These are phyloP conservation scores for Boletus subcaerulescens DNA, from an alignment of 768 basidiomycete genomes.

Conservation along the genomic window DNA sequence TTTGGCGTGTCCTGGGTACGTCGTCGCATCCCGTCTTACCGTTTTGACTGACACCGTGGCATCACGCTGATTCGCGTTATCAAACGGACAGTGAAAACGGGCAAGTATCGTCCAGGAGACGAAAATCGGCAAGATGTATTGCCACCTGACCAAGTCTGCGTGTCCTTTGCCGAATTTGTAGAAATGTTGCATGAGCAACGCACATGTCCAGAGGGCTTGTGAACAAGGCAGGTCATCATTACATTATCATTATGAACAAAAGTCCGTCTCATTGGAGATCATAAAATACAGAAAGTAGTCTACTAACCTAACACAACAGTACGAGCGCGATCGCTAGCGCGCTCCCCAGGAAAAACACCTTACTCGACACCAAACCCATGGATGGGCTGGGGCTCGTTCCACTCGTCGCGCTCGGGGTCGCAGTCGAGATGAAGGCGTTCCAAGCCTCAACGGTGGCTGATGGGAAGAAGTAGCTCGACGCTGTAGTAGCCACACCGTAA, in stretches of 20 bases:
- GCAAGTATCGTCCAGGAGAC: conserved; percentile 65
- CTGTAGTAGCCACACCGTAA: conserved; percentile 43
- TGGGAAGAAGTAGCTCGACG: conserved; percentile 53
- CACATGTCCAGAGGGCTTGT: not conserved
- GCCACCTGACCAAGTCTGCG: conserved; percentile 52
- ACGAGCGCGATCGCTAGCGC: not conserved
- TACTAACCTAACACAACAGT: not conserved
- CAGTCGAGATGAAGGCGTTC: conserved; percentile 48
- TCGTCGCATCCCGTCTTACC: conserved; percentile 9
- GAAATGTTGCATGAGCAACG: conserved; percentile 37
- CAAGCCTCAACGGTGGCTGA: conserved; percentile 56
- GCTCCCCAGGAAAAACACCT: not conserved
- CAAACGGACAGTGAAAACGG: conserved; percentile 50
- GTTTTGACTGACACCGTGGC: too few relatives aligned
- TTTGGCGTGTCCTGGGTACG: conserved; percentile 62
- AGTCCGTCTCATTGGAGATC: not conserved
- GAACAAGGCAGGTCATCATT: not conserved
- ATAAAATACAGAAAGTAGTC: not conserved
- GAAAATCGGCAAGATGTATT: conserved; percentile 39
- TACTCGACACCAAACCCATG: not conserved
- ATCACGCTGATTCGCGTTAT: not conserved
- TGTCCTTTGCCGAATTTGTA: conserved; percentile 53
- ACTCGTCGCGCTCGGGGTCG: conserved; percentile 15
- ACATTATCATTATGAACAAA: conserved; percentile 11
- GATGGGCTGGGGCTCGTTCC: not conserved